Conservation (phyloP, 2,329 filamentous ascomycete genomes). For the Diplocarpon mali region DNA sequence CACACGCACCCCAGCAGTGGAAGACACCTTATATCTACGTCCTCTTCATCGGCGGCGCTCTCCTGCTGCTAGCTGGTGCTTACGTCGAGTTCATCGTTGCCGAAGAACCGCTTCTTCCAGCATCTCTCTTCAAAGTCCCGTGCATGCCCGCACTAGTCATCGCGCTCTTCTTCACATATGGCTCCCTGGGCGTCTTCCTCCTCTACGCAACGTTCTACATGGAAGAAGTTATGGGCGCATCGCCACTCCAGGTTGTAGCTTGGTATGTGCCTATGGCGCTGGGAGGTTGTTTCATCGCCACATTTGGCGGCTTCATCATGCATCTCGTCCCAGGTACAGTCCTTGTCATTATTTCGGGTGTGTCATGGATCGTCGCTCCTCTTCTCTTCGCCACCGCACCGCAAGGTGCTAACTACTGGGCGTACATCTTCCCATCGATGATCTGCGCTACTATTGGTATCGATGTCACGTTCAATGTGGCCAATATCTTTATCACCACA, state of each 20-base stretch:
- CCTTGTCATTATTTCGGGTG: constrained; percentile 40
- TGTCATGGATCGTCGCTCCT: constrained; percentile 39
- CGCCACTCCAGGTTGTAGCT: constrained; percentile 44
- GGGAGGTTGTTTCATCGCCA: constrained; percentile 59
- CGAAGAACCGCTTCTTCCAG: constrained; percentile 55
- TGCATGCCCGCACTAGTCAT: constrained; percentile 54
- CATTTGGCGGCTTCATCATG: constrained; percentile 42
- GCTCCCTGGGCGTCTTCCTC: constrained; percentile 55
- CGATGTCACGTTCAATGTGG: constrained; percentile 65
- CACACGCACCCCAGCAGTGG: constrained; percentile 60
- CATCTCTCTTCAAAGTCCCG: constrained; percentile 56
- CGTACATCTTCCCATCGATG: constrained; percentile 62
- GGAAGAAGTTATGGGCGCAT: constrained; percentile 39
- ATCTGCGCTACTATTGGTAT: constrained; percentile 59
- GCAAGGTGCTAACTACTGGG: constrained; percentile 40
- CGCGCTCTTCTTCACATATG: constrained; percentile 55
- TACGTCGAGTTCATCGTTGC: constrained; percentile 67
- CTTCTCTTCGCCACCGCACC: constrained; percentile 45
- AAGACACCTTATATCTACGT: constrained; percentile 60
- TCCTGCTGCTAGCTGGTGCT: constrained; percentile 47
- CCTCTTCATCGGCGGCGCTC: constrained; percentile 49
- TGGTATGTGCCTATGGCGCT: constrained; percentile 56
- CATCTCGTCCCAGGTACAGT: constrained; percentile 42
- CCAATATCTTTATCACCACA: constrained; percentile 69
- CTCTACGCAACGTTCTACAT: constrained; percentile 61